Conservation (phyloP, 306 rosid genomes). For the Malus sylvestris region DNA sequence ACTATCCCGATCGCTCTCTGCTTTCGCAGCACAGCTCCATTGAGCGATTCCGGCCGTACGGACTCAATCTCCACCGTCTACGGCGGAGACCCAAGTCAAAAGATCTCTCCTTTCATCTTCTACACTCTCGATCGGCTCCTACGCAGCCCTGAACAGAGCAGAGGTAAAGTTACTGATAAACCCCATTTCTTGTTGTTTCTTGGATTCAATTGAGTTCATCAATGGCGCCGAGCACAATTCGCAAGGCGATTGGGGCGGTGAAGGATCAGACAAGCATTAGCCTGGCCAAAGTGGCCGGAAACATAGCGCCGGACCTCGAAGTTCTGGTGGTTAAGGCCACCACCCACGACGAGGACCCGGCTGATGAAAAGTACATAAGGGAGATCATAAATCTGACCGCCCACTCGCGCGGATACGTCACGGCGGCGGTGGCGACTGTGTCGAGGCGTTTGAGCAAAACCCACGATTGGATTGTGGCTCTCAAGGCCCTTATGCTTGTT, state of each 20-base stretch:
- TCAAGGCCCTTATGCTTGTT: constrained; percentile 67
- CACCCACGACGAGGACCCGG: constrained; percentile 65
- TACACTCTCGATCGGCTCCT: background rate
- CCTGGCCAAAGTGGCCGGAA: constrained; percentile 82
- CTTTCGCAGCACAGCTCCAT: background rate
- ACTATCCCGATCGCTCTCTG: background rate
- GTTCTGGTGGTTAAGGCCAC: constrained; percentile 80
- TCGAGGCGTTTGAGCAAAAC: constrained; percentile 63
- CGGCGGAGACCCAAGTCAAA: background rate
- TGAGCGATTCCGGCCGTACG: constrained; percentile 9
- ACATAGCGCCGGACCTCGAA: constrained; percentile 71
- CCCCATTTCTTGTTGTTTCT: background rate
- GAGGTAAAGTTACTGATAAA: constrained; percentile 4
- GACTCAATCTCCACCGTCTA: background rate
- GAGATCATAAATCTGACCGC: constrained; percentile 56
- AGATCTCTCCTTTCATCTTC: constrained; percentile 17
- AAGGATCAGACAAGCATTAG: constrained; percentile 90
- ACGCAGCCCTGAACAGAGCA: background rate
- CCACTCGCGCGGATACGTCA: constrained; percentile 46
- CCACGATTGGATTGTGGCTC: constrained; percentile 81
- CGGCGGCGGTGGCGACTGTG: constrained; percentile 50
- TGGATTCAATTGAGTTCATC: background rate
- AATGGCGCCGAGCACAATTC: constrained; percentile 76
- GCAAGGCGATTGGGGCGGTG: constrained; percentile 82
- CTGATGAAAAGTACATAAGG: constrained; percentile 59